Evolutionary conservation across 441 rosid genomes (phyloP), one percentile per base, ranked within the genome.

Genomic region (Populus hybrid): DNA sequence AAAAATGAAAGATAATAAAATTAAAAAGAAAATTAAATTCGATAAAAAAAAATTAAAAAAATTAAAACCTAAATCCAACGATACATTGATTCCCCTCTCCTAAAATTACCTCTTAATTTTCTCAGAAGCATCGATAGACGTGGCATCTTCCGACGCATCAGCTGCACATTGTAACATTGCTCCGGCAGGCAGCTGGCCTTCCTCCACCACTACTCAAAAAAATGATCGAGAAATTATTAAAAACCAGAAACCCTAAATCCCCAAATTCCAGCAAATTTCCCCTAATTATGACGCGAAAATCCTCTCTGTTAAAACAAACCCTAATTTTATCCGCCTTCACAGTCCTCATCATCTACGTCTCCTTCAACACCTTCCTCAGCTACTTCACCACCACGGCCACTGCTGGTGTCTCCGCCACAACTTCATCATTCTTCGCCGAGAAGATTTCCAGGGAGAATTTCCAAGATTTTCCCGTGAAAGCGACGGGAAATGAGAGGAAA

Each of bases 251-350:
- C n/a, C 79, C 73, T 9, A 81, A 75, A 70, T 57, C 81, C 26
- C 81, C 79, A 30, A 72, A 59, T 35, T 2, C 21, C 2, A 21
- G 14, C 8, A 23, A 30, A 8, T 61, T 16, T 20, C 20, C 36
- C 20, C 8, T 67, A 72, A 12, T 5, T 36, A 89, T 90, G 94
- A 86, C 91, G 84, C 95, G 97, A 75, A 95, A 89, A 85, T 88
- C 94, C 10, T 88, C 94, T 40, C 80, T 91, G 75, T 87, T 91
- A 78, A 91, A 90, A 80, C 89, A 87, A 76, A 79, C 89, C 76
- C 69, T 88, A 1, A 74, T 89, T 8, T 72, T 76, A 70, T 81
- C 87, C 81, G 71, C 82, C 67, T 76, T 87, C 85, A 81, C 87
- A 82, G 72, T 93, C 70, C 77, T 94, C 87, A 88, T 87, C n/a